These are phyloP conservation scores for Miscanthus lutarioriparius DNA, from an alignment of 176 grass and related monocot genomes.

Conservation along the genomic window DNA sequence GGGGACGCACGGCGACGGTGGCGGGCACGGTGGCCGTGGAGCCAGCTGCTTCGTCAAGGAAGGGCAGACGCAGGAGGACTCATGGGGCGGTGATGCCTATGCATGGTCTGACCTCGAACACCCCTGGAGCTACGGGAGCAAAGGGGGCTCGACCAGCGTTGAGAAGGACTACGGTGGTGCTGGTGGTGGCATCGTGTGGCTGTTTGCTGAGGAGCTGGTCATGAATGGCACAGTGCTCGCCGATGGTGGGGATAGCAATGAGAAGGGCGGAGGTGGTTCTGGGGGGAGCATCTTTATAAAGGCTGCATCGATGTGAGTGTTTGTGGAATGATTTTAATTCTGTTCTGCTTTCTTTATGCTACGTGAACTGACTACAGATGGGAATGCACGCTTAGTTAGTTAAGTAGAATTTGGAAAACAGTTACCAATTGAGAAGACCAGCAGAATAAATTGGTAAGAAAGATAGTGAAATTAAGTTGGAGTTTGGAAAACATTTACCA, in stretches of 20 bases:
- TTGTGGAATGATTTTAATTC: slow-evolving; percentile 27
- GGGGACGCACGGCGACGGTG: slow-evolving; percentile 85
- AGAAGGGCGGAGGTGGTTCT: slow-evolving; percentile 84
- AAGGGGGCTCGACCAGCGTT: slow-evolving; percentile 81
- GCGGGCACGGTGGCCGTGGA: slow-evolving; percentile 80
- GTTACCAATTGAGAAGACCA: background rate
- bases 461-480: slow-evolving; percentile 19
- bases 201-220: slow-evolving; percentile 69
- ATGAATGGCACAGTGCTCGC: slow-evolving; percentile 73
- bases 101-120: slow-evolving; percentile 67
- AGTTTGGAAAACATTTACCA: slow-evolving; percentile 12
- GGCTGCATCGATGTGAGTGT: slow-evolving; percentile 74
- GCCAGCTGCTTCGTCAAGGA: slow-evolving; percentile 91
- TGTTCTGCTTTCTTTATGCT: slow-evolving; percentile 17
- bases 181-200: slow-evolving; percentile 79
- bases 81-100: slow-evolving; percentile 93
- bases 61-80: slow-evolving; percentile 94
- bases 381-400: background rate
- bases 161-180: slow-evolving; percentile 85
- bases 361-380: background rate
- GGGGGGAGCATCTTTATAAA: slow-evolving; percentile 88
- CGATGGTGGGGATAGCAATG: slow-evolving; percentile 70
- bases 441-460: slow-evolving; percentile 9
- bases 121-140: slow-evolving; percentile 89
- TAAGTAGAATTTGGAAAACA: slow-evolving; percentile 31